Conservation (phyloP, 1,139 yeast species). For the Diutina rugosa region DNA sequence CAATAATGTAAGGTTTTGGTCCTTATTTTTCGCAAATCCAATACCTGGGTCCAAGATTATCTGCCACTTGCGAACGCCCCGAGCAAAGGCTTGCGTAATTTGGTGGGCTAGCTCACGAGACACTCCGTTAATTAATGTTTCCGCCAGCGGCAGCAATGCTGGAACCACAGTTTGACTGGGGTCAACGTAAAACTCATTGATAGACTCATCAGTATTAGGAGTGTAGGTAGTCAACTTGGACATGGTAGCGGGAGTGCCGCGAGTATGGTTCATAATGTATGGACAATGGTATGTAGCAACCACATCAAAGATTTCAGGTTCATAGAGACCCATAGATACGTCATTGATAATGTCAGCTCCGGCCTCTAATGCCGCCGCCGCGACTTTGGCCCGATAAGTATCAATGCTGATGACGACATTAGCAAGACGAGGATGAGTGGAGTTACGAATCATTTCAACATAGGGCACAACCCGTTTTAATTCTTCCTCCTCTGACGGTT, state of each 20-base stretch:
- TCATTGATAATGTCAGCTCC: slow-evolving; percentile 94
- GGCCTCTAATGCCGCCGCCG: slow-evolving; percentile 47
- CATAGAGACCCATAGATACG: slow-evolving; percentile 71
- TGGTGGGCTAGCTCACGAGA: slow-evolving; percentile 52
- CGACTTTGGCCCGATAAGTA: slow-evolving; percentile 71
- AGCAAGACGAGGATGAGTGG: slow-evolving; percentile 17
- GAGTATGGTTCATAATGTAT: slow-evolving; percentile 69
- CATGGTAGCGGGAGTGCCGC: slow-evolving; percentile 81
- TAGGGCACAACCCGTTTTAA: slow-evolving; percentile 57
- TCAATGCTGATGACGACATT: slow-evolving; percentile 60
- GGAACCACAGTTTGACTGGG: slow-evolving; percentile 15
- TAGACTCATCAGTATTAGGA: slow-evolving; percentile 23
- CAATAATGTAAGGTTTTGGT: slow-evolving; percentile 58
- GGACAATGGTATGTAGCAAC: slow-evolving; percentile 64
- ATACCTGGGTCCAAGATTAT: slow-evolving; percentile 86
- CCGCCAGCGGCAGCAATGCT: slow-evolving; percentile 3
- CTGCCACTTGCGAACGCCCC: slow-evolving; percentile 82
- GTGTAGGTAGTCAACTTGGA: slow-evolving; percentile 41
- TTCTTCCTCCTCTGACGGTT: slow-evolving; percentile 48
- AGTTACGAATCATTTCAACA: slow-evolving; percentile 45
- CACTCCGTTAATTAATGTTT: slow-evolving; percentile 28
- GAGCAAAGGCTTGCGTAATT: slow-evolving; percentile 40
- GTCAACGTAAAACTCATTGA: slow-evolving; percentile 25
- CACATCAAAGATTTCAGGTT: slow-evolving; percentile 48
- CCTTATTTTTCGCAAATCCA: slow-evolving; percentile 74